Evolutionary conservation across 179 eudicot genomes (phyloP).

Genomic region (Silene coronaria): DNA sequence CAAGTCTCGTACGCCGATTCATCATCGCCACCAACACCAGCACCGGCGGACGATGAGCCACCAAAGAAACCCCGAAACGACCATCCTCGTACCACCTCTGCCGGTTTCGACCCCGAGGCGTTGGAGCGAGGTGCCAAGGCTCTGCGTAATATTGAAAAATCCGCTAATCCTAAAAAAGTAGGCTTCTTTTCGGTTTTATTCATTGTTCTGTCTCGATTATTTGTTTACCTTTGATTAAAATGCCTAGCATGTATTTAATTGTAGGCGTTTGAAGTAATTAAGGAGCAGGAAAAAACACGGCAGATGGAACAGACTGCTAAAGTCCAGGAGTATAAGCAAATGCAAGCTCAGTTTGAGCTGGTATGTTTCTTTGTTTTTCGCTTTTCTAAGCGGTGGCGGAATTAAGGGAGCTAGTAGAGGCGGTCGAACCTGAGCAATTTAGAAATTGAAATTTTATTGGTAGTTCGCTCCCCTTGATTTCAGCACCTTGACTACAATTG

Average conservation of each 20-base stretch:
- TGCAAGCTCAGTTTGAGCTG: slow-evolving; percentile 47
- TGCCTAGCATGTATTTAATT: neutral
- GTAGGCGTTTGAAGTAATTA: slow-evolving; percentile 25
- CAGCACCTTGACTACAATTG: too few relatives aligned
- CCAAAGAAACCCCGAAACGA: slow-evolving; percentile 52
- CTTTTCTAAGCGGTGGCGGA: neutral
- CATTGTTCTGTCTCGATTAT: neutral
- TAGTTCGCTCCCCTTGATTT: too few relatives aligned
- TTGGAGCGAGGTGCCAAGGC: slow-evolving; percentile 62
- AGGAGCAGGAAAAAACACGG: slow-evolving; percentile 69
- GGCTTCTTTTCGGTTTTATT: neutral
- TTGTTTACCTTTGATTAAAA: neutral
- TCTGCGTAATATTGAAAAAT: slow-evolving; percentile 39
- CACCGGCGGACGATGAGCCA: slow-evolving; percentile 21
- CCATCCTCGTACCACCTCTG: slow-evolving; percentile 55
- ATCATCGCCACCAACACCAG: slow-evolving; percentile 18
- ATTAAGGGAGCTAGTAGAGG: too few relatives aligned
- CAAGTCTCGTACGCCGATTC: slow-evolving; percentile 49
- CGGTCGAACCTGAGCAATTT: too few relatives aligned
- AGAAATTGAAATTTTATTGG: too few relatives aligned
- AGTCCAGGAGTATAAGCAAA: slow-evolving; percentile 52
- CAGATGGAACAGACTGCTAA: slow-evolving; percentile 47
- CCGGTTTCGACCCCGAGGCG: slow-evolving; percentile 81
- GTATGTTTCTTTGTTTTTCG: slow-evolving; percentile 30
- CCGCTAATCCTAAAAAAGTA: slow-evolving; percentile 57